Evolutionary conservation across 805 yeast genomes (phyloP).

Genomic region (Metschnikowia santaceciliae): DNA sequence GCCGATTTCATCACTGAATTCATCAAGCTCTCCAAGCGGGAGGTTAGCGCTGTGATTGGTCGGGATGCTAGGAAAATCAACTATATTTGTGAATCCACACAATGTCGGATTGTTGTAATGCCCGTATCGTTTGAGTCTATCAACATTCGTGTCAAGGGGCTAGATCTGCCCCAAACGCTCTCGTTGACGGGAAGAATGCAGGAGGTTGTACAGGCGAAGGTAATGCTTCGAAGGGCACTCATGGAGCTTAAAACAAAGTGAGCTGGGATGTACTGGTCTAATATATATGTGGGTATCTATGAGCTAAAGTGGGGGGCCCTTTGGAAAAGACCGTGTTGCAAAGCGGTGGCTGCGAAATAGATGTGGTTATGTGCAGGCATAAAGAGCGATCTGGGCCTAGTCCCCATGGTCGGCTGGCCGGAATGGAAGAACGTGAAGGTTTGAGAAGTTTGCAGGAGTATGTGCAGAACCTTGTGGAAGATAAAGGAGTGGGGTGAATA

Average conservation of each 20-base stretch:
- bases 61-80: constrained; percentile 9
- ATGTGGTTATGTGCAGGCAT: not conserved
- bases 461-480: too few relatives aligned
- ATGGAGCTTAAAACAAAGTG: constrained; percentile 2
- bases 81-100: constrained; percentile 9
- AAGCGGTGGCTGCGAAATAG: constrained; percentile 1
- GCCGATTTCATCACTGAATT: constrained; percentile 9
- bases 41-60: constrained; percentile 14
- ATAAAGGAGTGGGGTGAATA: too few relatives aligned
- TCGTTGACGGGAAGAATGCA: constrained; percentile 12
- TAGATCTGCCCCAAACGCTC: constrained; percentile 12
- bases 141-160: constrained; percentile 7
- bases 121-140: constrained; percentile 14
- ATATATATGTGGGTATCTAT: too few relatives aligned
- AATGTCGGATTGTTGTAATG: constrained; percentile 12
- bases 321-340: not conserved
- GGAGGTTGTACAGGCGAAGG: constrained; percentile 11
- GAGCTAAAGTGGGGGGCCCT: not conserved
- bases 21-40: constrained; percentile 11
- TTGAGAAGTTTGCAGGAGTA: too few relatives aligned
- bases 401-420: not conserved
- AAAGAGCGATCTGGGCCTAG: not conserved
- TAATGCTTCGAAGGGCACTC: constrained; percentile 12
- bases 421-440: not conserved
- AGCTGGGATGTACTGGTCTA: not conserved